Percentiles rank a stretch among this genome's conserved stretches.
phyloP scores from a whole-genome alignment of 2,329 filamentous ascomycete species.

The Trichoderma atrobrunneum region DNA sequence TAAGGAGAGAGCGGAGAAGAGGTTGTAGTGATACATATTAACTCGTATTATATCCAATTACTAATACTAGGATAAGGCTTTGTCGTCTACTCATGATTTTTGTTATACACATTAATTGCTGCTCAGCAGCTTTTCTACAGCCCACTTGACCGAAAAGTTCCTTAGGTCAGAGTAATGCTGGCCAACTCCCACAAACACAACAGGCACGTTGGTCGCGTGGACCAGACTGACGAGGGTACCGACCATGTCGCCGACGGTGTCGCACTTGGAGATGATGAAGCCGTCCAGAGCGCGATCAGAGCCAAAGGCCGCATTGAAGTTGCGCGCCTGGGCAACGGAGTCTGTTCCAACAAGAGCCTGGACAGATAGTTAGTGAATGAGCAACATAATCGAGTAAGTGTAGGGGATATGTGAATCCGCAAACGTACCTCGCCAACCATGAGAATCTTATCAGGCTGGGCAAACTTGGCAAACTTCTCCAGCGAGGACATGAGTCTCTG shows the following conservation, averaged over 20 bases:
- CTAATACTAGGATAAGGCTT: neutral
- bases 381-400: neutral
- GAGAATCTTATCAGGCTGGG: conserved; percentile 94
- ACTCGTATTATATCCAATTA: conserved; percentile 17
- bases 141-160: conserved; percentile 68
- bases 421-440: conserved; percentile 69
- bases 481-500: conserved; percentile 92
- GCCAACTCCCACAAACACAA: conserved; percentile 80
- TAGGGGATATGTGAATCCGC: neutral
- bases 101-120: conserved; percentile 37
- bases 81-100: neutral
- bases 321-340: conserved; percentile 89
- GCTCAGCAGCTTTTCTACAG: conserved; percentile 62
- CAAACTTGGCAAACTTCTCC: conserved; percentile 96
- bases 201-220: conserved; percentile 92
- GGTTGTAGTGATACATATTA: neutral
- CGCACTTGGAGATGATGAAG: conserved; percentile 98
- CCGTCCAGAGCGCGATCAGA: conserved; percentile 78
- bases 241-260: conserved; percentile 99
- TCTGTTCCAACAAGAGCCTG: conserved; percentile 90
- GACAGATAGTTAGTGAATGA: neutral
- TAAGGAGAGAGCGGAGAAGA: neutral
- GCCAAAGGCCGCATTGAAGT: conserved; percentile 94
- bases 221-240: conserved; percentile 94
- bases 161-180: conserved; percentile 68